A percentile compares a stretch with the other conserved stretches of the same genome.
These are phyloP conservation scores for Conoideocrella luteorostrata DNA, from an alignment of 2,329 filamentous ascomycete genomes.

Conservation along the genomic window DNA sequence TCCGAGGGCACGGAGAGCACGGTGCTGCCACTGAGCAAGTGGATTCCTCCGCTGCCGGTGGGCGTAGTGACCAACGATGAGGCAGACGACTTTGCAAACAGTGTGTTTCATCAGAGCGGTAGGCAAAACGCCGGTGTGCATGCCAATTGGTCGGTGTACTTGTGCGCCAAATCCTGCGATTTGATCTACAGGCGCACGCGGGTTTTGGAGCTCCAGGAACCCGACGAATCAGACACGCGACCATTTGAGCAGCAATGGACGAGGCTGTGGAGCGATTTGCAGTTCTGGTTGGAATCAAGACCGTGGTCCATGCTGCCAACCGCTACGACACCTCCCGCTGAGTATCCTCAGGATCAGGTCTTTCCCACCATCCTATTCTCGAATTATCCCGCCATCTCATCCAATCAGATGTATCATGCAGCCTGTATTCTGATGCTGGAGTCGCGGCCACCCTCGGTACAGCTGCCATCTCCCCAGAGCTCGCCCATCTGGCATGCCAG, in stretches of 20 bases:
- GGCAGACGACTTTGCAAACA: conserved; percentile 20
- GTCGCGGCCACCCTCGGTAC: conserved; percentile 26
- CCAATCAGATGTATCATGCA: conserved; percentile 47
- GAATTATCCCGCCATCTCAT: conserved; percentile 43
- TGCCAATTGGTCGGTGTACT: conserved; percentile 48
- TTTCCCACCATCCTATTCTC: conserved; percentile 43
- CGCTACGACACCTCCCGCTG: conserved; percentile 16
- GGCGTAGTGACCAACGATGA: conserved; percentile 10
- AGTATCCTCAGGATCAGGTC: conserved; percentile 18
- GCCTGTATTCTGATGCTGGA: conserved; percentile 34
- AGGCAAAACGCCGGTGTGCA: conserved; percentile 38
- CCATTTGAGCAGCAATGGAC: conserved; percentile 35
- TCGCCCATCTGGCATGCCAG: conserved; percentile 5
- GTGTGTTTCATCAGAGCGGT: conserved; percentile 22
- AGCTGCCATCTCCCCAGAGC: conserved; percentile 18
- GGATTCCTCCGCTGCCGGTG: conserved; percentile 29
- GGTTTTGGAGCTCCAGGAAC: conserved; percentile 32
- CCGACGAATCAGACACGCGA: conserved; percentile 31
- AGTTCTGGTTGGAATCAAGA: conserved; percentile 37
- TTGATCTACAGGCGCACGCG: conserved; percentile 28
- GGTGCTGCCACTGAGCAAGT: conserved; percentile 41
- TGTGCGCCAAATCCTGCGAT: conserved; percentile 43
- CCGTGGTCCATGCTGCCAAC: conserved; percentile 31
- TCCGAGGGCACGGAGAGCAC: conserved; percentile 41
- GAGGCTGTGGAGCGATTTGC: conserved; percentile 38